phyloP scores from a whole-genome alignment of 192 early-diverging fungal species.

The Phycomyces blakesleeanus region DNA sequence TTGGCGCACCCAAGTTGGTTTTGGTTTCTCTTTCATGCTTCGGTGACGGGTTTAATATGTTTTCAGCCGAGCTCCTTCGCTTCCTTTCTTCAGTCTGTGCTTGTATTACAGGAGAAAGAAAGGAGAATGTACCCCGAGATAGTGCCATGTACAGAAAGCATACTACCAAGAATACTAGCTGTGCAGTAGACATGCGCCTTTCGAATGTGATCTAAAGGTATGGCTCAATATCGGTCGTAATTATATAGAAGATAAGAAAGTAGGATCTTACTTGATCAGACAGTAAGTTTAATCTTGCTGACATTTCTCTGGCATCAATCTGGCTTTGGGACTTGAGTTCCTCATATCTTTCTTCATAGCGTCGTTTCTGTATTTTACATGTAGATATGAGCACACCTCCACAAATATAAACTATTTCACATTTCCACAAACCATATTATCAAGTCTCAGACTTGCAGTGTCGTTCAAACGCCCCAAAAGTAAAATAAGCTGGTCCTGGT shows the following conservation, averaged over 20 bases:
- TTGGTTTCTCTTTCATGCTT: no score
- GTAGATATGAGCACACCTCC: not conserved
- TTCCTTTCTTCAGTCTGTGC: conserved; percentile 35
- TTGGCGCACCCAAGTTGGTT: no score
- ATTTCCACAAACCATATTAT: conserved; percentile 48
- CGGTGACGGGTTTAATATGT: no score
- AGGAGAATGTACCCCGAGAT: conserved; percentile 38
- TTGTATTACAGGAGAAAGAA: conserved; percentile 32
- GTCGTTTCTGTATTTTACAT: conserved; percentile 34
- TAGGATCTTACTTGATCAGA: conserved; percentile 38
- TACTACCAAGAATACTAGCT: conserved; percentile 32
- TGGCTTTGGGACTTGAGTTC: conserved; percentile 39
- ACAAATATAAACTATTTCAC: not conserved
- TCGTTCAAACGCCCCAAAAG: conserved; percentile 66
- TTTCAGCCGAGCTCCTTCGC: conserved; percentile 18
- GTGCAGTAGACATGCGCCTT: conserved; percentile 35
- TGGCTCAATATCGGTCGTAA: not conserved
- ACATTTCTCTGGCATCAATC: conserved; percentile 37
- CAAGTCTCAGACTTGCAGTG: conserved; percentile 57
- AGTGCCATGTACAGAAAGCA: conserved; percentile 38
- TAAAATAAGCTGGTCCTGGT: conserved; percentile 59
- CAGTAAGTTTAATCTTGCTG: conserved; percentile 41
- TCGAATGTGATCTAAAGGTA: conserved; percentile 46
- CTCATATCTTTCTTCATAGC: conserved; percentile 47
- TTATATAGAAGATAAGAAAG: not conserved